phyloP scores from a whole-genome alignment of 148 eudicot species.

The Gaultheria prostrata region DNA sequence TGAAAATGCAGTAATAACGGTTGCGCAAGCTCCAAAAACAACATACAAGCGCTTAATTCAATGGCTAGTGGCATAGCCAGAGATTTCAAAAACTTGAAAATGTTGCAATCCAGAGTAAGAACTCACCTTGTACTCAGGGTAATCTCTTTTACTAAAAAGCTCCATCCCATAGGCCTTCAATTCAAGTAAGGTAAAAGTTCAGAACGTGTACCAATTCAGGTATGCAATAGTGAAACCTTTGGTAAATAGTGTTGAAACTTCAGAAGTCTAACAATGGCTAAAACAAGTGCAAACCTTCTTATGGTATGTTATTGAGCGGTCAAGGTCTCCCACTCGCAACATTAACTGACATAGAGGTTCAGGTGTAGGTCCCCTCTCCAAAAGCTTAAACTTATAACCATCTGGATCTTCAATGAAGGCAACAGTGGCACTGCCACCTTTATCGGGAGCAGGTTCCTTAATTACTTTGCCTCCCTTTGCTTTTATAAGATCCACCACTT shows the following conservation, averaged over 20 bases:
- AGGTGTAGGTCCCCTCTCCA: conserved; percentile 49
- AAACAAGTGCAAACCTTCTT: conserved; percentile 40
- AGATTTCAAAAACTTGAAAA: background rate
- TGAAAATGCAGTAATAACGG: background rate
- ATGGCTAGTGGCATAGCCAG: background rate
- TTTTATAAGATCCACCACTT: conserved; percentile 65
- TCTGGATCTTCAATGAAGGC: conserved; percentile 79
- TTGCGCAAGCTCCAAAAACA: background rate
- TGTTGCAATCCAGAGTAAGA: background rate
- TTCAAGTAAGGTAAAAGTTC: conserved; percentile 14
- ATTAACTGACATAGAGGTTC: conserved; percentile 78
- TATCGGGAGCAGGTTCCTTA: conserved; percentile 67
- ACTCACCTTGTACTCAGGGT: conserved; percentile 66
- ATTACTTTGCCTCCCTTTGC: conserved; percentile 77
- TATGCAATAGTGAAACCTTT: background rate
- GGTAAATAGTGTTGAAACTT: background rate
- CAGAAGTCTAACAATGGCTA: background rate
- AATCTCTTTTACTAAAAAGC: conserved; percentile 61
- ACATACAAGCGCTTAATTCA: background rate
- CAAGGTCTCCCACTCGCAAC: conserved; percentile 79
- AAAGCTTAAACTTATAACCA: conserved; percentile 76
- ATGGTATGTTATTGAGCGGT: conserved; percentile 63
- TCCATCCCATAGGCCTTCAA: conserved; percentile 82
- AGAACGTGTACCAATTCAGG: conserved; percentile 15
- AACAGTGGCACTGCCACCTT: conserved; percentile 54